phyloP scores from a whole-genome alignment of 345 rosid species.

The Gossypium sturtianum region DNA sequence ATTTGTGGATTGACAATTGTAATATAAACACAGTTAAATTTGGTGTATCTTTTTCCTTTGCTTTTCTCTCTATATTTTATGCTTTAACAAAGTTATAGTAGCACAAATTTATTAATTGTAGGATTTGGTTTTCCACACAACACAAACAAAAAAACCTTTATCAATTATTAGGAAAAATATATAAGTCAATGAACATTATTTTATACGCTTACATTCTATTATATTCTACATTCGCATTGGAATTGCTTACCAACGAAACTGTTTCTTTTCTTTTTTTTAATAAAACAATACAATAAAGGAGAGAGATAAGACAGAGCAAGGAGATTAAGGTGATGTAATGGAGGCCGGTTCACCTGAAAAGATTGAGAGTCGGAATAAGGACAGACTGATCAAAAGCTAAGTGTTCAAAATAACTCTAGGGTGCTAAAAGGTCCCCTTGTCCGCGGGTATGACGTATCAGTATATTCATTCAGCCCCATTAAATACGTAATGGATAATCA shows the following conservation, averaged over 20 bases:
- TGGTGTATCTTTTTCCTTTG: not conserved
- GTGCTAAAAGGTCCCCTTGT: too few species aligned
- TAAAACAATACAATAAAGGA: not conserved
- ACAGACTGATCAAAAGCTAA: too few species aligned
- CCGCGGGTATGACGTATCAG: too few species aligned
- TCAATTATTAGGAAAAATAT: not conserved
- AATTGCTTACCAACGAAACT: not conserved
- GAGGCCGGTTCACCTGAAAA: too few species aligned
- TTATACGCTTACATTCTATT: not conserved
- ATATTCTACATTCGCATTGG: not conserved
- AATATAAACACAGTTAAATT: not conserved
- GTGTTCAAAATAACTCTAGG: too few species aligned
- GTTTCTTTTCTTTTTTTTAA: not conserved
- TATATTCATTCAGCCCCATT: too few species aligned
- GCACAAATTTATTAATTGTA: not conserved
- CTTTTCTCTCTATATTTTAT: not conserved
- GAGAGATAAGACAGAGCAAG: too few species aligned
- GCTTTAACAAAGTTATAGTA: not conserved
- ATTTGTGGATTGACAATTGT: not conserved
- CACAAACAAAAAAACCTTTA: not conserved
- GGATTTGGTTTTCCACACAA: not conserved
- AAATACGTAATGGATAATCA: too few species aligned
- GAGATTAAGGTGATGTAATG: too few species aligned
- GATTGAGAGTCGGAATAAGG: too few species aligned
- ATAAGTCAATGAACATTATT: not conserved